Base-by-base conservation (phyloP, 352 stramenopile genomes). In the Plasmopara viticola region DNA sequence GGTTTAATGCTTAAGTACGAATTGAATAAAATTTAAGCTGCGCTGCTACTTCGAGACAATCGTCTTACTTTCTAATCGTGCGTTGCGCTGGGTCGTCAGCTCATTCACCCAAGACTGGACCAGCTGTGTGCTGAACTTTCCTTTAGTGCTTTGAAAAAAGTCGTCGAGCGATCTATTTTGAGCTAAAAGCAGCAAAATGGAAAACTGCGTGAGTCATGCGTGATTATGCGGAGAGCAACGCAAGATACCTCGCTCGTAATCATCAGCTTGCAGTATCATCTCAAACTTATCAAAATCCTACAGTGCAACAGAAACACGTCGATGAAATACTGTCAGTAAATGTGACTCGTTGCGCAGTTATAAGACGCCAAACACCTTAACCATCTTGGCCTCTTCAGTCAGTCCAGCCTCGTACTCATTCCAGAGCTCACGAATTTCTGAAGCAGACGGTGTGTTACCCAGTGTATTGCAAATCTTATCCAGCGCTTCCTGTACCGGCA, bases 271-370 rank as follows among this genome's bases (percentile, higher is more conserved):
- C 45, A 97, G 62, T 41, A 97, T 96, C 89, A 97, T 97, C 65
- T 97, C 91, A 51, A 97, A 92, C 65, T 97, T 97, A 64, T 97
- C 91, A 68, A 97, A 94, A 62, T 97, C 91, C 68, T 86, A 40
- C 6, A 9, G 14, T 9, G 30, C 6, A 12, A 18, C 34, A 48
- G 14, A 9, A n/a, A 59, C 44, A 9, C 34, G 14, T 12, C 4
- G 43, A 20, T 25, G 20, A 25, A 25, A 25, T 25, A 3, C 3
- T 25, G 20, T 25, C 20, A 1, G 20, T 25, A 25, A 25, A 1
- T 25, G 20, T 25, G 20, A 25, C 20, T 25, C 20, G 3, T 25
- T 25, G 20, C 20, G 20, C 20, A 4, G 40, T 7, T 12, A 30
- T 5, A 51, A 39, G 10, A 35, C 2, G 9, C 12, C 12, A 43